phyloP scores from a whole-genome alignment of 345 rosid genomes.

The Anacardium occidentale region DNA sequence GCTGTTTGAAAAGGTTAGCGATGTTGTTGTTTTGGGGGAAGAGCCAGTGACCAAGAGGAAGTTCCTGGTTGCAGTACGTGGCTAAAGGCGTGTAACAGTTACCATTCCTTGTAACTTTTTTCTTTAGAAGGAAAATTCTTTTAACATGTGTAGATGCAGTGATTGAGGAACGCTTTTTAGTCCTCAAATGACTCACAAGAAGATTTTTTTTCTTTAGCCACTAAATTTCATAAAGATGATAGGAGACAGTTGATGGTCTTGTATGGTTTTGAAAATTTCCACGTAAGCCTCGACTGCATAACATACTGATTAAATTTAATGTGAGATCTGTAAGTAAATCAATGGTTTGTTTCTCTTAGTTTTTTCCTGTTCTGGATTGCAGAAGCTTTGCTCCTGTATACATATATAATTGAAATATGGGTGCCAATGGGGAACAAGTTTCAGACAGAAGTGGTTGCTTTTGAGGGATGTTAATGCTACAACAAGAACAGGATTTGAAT shows the following conservation, averaged over 20 bases:
- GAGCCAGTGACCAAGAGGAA: constrained; percentile 59
- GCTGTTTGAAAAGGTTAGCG: constrained; percentile 60
- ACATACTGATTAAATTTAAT: constrained; percentile 17
- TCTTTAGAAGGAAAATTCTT: background rate
- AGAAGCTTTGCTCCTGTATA: background rate
- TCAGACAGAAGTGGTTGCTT: no score
- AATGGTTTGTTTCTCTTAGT: background rate
- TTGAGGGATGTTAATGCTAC: no score
- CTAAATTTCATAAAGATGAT: constrained; percentile 7
- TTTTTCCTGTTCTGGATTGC: background rate
- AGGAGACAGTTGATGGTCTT: constrained; percentile 12
- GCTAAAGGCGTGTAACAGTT: constrained; percentile 27
- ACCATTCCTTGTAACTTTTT: constrained; percentile 9
- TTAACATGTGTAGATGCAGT: constrained; percentile 11
- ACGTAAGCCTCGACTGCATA: constrained; percentile 21
- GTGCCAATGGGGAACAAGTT: no score
- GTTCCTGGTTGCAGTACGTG: constrained; percentile 45
- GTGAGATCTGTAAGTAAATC: constrained; percentile 17
- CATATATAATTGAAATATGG: background rate
- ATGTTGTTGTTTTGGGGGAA: constrained; percentile 64
- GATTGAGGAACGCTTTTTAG: constrained; percentile 9
- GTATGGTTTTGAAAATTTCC: constrained; percentile 29
- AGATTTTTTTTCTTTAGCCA: background rate
- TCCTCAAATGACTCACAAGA: background rate
- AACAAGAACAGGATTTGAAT: no score